Conservation (phyloP, 768 basidiomycete genomes). For the Chalciporus pseudorubinellus region DNA sequence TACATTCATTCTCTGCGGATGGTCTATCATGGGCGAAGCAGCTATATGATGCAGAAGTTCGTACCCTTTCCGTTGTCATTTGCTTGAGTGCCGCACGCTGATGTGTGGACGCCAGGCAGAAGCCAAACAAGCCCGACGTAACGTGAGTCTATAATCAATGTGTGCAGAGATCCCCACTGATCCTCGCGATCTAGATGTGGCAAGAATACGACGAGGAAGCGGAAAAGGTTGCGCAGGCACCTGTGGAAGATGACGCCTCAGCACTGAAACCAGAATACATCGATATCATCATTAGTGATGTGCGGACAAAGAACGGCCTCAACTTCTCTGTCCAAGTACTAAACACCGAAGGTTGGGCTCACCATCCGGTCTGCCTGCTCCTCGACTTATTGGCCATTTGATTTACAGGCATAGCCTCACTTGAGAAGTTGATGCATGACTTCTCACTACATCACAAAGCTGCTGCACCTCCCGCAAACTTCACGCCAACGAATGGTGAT, state of each 20-base stretch:
- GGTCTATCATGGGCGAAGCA: slow-evolving; percentile 74
- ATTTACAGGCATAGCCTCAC: slow-evolving; percentile 73
- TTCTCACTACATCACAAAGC: slow-evolving; percentile 85
- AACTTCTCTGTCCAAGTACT: slow-evolving; percentile 91
- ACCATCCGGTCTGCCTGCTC: not conserved
- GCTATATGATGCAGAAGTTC: slow-evolving; percentile 80
- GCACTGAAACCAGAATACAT: slow-evolving; percentile 81
- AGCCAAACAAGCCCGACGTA: slow-evolving; percentile 75
- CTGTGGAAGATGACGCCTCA: slow-evolving; percentile 44
- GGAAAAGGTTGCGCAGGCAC: slow-evolving; percentile 49
- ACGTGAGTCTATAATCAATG: slow-evolving; percentile 49
- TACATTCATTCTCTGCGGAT: slow-evolving; percentile 88
- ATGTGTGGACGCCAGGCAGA: slow-evolving; percentile 50
- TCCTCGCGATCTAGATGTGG: slow-evolving; percentile 68
- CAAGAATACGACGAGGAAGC: slow-evolving; percentile 75
- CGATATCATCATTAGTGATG: slow-evolving; percentile 89
- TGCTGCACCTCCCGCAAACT: slow-evolving; percentile 60
- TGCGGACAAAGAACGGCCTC: slow-evolving; percentile 71
- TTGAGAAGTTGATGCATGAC: slow-evolving; percentile 93
- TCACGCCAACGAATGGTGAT: slow-evolving; percentile 81
- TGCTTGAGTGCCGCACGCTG: not conserved
- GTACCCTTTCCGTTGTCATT: slow-evolving; percentile 12
- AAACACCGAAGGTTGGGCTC: slow-evolving; percentile 76
- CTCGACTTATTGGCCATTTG: not conserved
- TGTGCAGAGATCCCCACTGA: not conserved